Base-by-base conservation (phyloP, 257 asterid genomes). In the Rhazya stricta region DNA sequence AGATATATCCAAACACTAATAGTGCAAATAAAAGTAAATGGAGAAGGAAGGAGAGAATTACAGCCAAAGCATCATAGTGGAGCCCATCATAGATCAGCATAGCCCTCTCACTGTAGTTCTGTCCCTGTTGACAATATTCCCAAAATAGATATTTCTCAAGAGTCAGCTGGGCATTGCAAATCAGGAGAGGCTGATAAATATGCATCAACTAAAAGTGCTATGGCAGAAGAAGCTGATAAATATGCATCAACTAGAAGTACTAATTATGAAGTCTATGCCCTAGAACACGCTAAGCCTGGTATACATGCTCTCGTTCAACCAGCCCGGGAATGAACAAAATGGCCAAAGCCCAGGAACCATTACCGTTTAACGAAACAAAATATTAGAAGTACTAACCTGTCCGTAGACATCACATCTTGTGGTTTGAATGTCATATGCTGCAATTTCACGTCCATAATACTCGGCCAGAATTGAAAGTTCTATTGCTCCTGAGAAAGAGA, bases 51-150 rank as follows among this genome's bases (percentile, higher is more conserved):
- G 73, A 67, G 78, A 78, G 77, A 78, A 21, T 43, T 95, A 95
- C 99, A 51, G 96, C 94, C 79, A 95, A 84, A 82, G 99, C 96
- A 88, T 95, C 99, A 70, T 95, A 92, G 79, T 95, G 99, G 71
- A 95, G 96, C 70, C 99, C 99, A 75, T 95, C 99, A 69, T 95
- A 91, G 45, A 95, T 88, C 79, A 95, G 91, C 99, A 95, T 88
- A 58, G 83, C 99, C 90, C 99, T 87, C 87, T 95, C 99, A 29
- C 60, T 71, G 79, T 82, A 92, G 73, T 84, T 88, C 67, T 87
- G 86, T 65, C 57, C 97, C 99, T 94, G 90, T 71, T 60, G 25
- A 79, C 67, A 76, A 51, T 23, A 68, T 54, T n/a, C 65, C 80
- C 63, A 56, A 68, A 72, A 80, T 34, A 73, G 56, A 41, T 57